Conservation (phyloP, 352 stramenopile species). For the Phytophthora sp. region DNA sequence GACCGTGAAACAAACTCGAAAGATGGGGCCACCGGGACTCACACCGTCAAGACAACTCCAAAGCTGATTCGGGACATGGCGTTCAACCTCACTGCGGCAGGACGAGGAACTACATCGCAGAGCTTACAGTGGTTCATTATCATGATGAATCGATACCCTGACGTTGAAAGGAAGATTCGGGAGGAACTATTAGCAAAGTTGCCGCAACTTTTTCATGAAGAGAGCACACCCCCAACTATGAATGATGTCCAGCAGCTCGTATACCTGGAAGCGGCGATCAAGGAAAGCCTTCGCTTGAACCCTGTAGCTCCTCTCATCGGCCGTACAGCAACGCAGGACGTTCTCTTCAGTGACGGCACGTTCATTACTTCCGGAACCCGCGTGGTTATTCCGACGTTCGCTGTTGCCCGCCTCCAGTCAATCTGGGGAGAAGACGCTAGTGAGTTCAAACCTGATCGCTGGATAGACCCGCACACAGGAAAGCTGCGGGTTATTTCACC, state of each 20-base stretch:
- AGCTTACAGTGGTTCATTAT: constrained; percentile 74
- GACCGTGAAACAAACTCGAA: constrained; percentile 10
- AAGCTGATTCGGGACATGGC: constrained; percentile 73
- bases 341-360: constrained; percentile 66
- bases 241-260: constrained; percentile 57
- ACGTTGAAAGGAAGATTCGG: constrained; percentile 50
- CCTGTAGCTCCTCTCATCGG: constrained; percentile 62
- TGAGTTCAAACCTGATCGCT: constrained; percentile 75
- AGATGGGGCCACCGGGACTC: constrained; percentile 7
- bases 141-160: constrained; percentile 69
- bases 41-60: constrained; percentile 24
- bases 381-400: constrained; percentile 62
- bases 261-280: constrained; percentile 69
- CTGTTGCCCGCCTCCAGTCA: constrained; percentile 52
- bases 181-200: constrained; percentile 51
- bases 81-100: constrained; percentile 75
- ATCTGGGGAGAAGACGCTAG: constrained; percentile 70
- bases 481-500: constrained; percentile 50
- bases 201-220: constrained; percentile 34
- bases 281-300: constrained; percentile 73
- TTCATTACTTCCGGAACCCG: constrained; percentile 53
- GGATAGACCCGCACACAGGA: constrained; percentile 49
- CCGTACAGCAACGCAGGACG: constrained; percentile 51
- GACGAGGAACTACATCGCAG: constrained; percentile 73
- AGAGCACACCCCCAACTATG: constrained; percentile 33